Evolutionary conservation across 139 green algal genomes (phyloP).

Genomic region (Pleodorina starrii): DNA sequence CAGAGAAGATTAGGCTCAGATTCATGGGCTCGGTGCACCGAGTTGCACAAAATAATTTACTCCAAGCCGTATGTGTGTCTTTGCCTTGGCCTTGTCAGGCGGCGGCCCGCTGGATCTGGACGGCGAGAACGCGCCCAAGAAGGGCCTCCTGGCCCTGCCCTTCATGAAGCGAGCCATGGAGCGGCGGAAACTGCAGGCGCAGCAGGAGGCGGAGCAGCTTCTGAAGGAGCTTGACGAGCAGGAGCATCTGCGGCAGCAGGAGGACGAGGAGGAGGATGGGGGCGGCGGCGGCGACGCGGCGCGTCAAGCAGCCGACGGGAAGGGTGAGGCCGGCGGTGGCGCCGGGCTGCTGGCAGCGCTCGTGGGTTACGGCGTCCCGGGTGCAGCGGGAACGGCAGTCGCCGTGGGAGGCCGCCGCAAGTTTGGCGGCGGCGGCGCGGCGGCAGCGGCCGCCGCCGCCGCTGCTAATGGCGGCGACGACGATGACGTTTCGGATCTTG

Average conservation of each 20-base stretch:
- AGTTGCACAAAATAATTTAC: no score
- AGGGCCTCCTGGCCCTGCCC: slow-evolving; percentile 91
- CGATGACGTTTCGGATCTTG: neutral
- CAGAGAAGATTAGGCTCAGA: no score
- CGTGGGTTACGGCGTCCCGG: slow-evolving; percentile 27
- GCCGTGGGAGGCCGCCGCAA: slow-evolving; percentile 23
- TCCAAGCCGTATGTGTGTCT: no score
- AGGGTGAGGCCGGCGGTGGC: neutral
- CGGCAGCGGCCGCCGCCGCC: neutral
- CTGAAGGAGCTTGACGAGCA: slow-evolving; percentile 54
- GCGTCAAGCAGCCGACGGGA: neutral
- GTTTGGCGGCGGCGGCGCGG: slow-evolving; percentile 42
- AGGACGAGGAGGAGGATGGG: neutral
- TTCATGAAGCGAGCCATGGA: slow-evolving; percentile 93
- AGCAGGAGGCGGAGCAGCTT: slow-evolving; percentile 76
- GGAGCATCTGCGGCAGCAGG: slow-evolving; percentile 7
- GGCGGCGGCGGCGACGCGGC: neutral
- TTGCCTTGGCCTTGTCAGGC: neutral
- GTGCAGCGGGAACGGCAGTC: neutral
- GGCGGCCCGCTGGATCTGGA: neutral
- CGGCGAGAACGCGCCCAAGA: slow-evolving; percentile 54
- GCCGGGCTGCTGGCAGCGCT: neutral
- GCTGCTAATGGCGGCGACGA: slow-evolving; percentile 1
- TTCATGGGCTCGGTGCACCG: no score
- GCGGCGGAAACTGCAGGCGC: slow-evolving; percentile 70